phyloP scores from a whole-genome alignment of 2,329 filamentous ascomycete species.

The Cercospora brassicicola region DNA sequence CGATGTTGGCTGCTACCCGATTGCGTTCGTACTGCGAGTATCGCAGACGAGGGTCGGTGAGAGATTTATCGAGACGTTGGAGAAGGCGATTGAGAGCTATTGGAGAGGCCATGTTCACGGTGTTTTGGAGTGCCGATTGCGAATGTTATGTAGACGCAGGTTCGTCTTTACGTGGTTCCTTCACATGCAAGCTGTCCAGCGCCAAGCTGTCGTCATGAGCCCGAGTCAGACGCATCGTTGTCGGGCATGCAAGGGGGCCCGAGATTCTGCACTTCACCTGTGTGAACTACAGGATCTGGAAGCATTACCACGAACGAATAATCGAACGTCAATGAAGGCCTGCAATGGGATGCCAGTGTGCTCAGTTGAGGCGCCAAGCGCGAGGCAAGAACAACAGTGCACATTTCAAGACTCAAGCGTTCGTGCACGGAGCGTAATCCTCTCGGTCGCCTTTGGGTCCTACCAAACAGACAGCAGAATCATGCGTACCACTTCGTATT shows the following conservation, averaged over 20 bases:
- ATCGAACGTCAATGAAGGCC: neutral
- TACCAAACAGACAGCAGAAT: neutral
- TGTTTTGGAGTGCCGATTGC: neutral
- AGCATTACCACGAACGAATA: neutral
- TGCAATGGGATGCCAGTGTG: neutral
- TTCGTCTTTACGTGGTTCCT: neutral
- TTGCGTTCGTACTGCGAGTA: conserved; percentile 66
- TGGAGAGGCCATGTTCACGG: neutral
- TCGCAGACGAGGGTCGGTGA: conserved; percentile 46
- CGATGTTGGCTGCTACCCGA: conserved; percentile 63
- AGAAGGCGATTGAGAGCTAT: conserved; percentile 1
- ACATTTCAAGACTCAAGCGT: neutral
- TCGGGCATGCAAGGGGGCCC: neutral
- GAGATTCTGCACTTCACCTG: neutral
- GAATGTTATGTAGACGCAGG: neutral
- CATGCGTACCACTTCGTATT: neutral
- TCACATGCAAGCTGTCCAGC: conserved; percentile 5
- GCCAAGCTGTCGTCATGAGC: neutral
- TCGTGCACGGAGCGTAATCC: neutral
- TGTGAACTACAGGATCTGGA: neutral
- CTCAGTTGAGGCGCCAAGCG: neutral
- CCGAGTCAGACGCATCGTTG: neutral
- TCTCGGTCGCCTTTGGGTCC: neutral
- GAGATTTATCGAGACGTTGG: conserved; percentile 3
- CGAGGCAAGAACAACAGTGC: neutral